These are phyloP conservation scores for Xerocomus brunneocitrinus DNA, from an alignment of 768 basidiomycete species.

Conservation along the genomic window DNA sequence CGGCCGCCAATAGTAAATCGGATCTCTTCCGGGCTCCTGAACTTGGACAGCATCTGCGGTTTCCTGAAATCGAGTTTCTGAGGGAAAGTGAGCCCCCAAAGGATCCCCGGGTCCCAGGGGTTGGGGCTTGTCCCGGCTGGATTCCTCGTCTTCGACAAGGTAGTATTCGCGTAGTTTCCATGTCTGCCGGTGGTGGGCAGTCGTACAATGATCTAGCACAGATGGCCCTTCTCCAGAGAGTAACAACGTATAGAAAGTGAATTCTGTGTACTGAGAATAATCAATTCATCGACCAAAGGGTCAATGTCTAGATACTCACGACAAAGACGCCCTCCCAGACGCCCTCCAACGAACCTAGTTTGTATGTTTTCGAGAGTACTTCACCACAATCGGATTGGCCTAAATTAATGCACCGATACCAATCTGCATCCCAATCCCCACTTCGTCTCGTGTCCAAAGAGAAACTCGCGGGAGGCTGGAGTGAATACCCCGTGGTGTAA, in stretches of 20 bases:
- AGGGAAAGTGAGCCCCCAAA: constrained; percentile 57
- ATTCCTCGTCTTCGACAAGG: constrained; percentile 36
- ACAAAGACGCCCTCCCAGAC: constrained; percentile 79
- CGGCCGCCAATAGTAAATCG: constrained; percentile 28
- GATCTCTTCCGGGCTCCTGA: constrained; percentile 37
- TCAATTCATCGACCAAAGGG: background rate
- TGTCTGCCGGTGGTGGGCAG: constrained; percentile 83
- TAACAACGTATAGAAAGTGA: constrained; percentile 75
- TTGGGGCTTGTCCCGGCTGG: background rate
- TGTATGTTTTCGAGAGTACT: constrained; percentile 45
- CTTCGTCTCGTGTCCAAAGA: constrained; percentile 25
- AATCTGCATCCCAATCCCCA: constrained; percentile 67
- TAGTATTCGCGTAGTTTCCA: constrained; percentile 85
- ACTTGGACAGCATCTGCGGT: constrained; percentile 44
- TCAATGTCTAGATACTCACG: constrained; percentile 37
- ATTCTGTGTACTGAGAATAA: constrained; percentile 66
- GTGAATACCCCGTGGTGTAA: background rate
- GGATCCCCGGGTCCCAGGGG: constrained; percentile 58
- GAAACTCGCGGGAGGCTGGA: constrained; percentile 14
- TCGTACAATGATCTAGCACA: constrained; percentile 64
- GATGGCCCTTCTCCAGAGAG: constrained; percentile 64
- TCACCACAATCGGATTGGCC: constrained; percentile 30
- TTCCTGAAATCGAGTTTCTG: constrained; percentile 48
- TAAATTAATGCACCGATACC: constrained; percentile 51
- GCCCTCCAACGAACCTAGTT: constrained; percentile 67